Base-by-base conservation (phyloP, 2,329 filamentous ascomycete species). In the Didymella keratinophila region DNA sequence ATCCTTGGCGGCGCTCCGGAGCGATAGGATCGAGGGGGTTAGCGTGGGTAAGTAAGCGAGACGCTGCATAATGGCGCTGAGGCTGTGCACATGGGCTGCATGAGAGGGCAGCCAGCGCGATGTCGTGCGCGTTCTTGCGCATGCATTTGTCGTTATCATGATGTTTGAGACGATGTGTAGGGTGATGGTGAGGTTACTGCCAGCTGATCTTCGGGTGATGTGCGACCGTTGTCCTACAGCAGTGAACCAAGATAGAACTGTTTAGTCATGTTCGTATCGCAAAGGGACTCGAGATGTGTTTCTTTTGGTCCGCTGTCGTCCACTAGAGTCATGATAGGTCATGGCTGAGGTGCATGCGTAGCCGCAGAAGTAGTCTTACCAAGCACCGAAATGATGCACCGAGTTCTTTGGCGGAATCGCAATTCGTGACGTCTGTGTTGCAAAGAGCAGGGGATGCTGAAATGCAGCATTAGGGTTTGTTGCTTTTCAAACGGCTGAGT, bases 21-120 rank as follows among this genome's bases (percentile, higher is more conserved):
- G 62, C 63, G 56, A 65, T 39, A 18, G 41, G 34, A 67, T 63
- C 7, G 55, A 47, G 56, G 47, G 42, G 58, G 18, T 32, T 58
- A 58, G 55, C 44, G 43, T 53, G 39, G 37, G 23, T 25, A 25
- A 25, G 23, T 47, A 52, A 58, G 59, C 61, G 60, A 64, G 43
- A 42, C 23, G 60, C 42, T 69, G 69, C 69, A 67, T 71, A 65
- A 66, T 59, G 70, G 71, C 71, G 68, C 62, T 64, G 72, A 71
- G 72, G 71, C 72, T 72, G 70, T 73, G 72, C 60, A 64, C 61
- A 63, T 50, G 64, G 43, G 45, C 54, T 56, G 63, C 62, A 67
- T 64, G 54, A 46, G 49, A 39, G 20, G 14, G 20, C 37, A 47
- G 54, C 44, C 30, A 45, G 30, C n/a, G 59, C 49, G 36, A 61